Conservation (phyloP, 192 early-diverging fungal genomes). For the Gonapodya prolifera region DNA sequence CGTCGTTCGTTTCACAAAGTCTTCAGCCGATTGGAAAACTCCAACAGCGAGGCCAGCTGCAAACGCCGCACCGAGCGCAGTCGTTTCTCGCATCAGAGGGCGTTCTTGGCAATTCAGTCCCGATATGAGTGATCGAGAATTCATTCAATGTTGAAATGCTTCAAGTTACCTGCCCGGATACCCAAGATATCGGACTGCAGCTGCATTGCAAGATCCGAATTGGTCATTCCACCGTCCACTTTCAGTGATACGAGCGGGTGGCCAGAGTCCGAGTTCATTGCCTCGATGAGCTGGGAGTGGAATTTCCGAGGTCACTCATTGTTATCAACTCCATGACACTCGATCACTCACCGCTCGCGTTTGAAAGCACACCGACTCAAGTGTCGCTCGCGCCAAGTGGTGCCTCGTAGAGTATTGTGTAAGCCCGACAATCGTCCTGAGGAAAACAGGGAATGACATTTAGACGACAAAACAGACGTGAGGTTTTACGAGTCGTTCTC, state of each 20-base stretch:
- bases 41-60: constrained; percentile 70
- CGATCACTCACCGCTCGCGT: constrained; percentile 44
- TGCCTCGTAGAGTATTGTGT: constrained; percentile 76
- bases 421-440: constrained; percentile 63
- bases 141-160: neutral
- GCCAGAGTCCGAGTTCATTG: constrained; percentile 72
- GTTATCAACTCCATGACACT: too few relatives aligned
- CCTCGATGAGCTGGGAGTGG: constrained; percentile 47
- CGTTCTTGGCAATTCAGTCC: constrained; percentile 20
- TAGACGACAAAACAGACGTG: too few relatives aligned
- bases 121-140: neutral
- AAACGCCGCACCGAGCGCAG: constrained; percentile 82
- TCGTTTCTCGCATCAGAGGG: constrained; percentile 81
- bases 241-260: constrained; percentile 55
- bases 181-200: constrained; percentile 75
- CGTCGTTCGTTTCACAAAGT: neutral
- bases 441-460: too few relatives aligned
- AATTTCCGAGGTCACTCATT: neutral
- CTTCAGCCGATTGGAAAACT: constrained; percentile 19
- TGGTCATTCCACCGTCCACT: constrained; percentile 92
- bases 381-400: constrained; percentile 75
- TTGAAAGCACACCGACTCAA: constrained; percentile 87
- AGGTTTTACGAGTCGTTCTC: neutral
- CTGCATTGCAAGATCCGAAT: constrained; percentile 85
- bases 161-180: constrained; percentile 45